phyloP scores from a whole-genome alignment of 2,329 filamentous ascomycete species.

The Mariannaea sp. region DNA sequence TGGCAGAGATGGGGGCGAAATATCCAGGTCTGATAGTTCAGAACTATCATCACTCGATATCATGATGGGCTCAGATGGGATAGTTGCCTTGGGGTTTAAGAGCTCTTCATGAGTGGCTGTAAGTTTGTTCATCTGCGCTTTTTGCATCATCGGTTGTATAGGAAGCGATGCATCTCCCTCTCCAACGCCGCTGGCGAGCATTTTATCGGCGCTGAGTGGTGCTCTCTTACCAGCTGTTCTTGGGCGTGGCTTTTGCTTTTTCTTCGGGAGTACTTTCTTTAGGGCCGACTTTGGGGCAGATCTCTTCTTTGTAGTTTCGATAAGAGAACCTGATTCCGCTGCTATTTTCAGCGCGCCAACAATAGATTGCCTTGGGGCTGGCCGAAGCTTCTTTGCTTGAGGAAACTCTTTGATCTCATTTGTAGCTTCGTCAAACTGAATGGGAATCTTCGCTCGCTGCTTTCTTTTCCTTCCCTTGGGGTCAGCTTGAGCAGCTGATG shows the following conservation, averaged over 20 bases:
- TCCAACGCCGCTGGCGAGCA: neutral
- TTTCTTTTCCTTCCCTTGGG: conserved; percentile 32
- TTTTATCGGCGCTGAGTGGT: neutral
- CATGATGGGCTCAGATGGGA: conserved; percentile 16
- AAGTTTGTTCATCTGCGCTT: neutral
- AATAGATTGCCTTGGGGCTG: conserved; percentile 14
- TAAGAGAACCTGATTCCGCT: conserved; percentile 25
- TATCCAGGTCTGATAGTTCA: conserved; percentile 2
- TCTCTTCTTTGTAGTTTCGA: conserved; percentile 18
- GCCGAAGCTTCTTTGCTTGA: neutral
- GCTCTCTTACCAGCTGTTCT: neutral
- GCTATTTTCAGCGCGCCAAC: conserved; percentile 26
- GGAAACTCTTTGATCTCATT: conserved; percentile 32
- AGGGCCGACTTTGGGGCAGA: neutral
- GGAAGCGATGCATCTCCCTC: neutral
- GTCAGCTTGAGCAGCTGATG: neutral
- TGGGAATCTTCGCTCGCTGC: conserved; percentile 43
- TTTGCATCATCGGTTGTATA: neutral
- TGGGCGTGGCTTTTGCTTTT: neutral
- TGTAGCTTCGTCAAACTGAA: conserved; percentile 42
- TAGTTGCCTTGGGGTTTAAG: neutral
- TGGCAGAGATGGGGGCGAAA: neutral
- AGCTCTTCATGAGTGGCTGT: neutral
- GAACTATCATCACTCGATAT: conserved; percentile 27
- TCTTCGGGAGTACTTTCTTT: conserved; percentile 5